Conservation (phyloP, 2,329 filamentous ascomycete species). For the Aspergillus hiratsukae region DNA sequence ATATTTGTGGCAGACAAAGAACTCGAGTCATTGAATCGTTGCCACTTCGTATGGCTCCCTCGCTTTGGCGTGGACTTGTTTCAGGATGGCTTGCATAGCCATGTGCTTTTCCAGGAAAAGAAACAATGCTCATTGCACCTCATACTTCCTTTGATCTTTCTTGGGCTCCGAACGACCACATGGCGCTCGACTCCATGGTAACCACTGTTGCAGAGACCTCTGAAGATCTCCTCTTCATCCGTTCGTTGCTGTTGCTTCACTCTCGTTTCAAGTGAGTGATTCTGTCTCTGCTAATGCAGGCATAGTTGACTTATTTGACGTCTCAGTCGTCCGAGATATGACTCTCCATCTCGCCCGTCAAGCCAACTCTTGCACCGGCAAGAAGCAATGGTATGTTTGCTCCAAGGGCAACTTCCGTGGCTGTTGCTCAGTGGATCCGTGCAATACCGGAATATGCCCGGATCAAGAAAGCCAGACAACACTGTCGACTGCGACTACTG, state of each 20-base stretch:
- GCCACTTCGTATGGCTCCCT: neutral
- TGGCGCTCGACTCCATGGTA: neutral
- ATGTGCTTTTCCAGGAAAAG: neutral
- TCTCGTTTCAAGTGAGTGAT: neutral
- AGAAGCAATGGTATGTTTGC: constrained; percentile 26
- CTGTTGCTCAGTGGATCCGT: constrained; percentile 32
- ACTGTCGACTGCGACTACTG: constrained; percentile 1
- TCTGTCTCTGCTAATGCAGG: neutral
- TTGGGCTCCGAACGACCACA: neutral
- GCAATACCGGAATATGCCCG: constrained; percentile 25
- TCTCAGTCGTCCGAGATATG: constrained; percentile 1
- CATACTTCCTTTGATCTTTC: neutral
- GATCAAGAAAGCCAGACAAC: constrained; percentile 12
- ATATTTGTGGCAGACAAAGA: neutral
- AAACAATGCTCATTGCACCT: neutral
- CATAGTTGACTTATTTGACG: neutral
- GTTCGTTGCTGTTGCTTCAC: neutral
- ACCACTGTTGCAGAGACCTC: neutral
- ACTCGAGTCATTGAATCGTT: neutral
- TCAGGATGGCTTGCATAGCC: neutral
- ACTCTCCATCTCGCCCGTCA: constrained; percentile 8
- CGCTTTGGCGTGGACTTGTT: neutral
- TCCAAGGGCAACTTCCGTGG: constrained; percentile 20
- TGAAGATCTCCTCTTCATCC: neutral
- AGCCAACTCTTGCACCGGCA: constrained; percentile 12